Conservation (phyloP, 140 eudicot genomes). For the Oenanthe javanica region DNA sequence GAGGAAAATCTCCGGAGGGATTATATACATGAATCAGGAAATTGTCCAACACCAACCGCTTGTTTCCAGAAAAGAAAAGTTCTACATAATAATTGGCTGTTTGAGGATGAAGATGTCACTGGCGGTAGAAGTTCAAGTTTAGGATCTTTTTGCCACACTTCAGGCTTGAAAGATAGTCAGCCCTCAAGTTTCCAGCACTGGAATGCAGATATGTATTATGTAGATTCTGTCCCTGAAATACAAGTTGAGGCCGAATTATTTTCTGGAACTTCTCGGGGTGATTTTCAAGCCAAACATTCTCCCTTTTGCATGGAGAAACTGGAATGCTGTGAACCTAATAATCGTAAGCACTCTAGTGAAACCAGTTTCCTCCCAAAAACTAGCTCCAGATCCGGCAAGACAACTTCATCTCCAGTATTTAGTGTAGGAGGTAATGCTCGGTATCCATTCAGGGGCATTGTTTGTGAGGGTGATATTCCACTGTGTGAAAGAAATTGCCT, state of each 20-base stretch:
- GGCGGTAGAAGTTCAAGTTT: slow-evolving; percentile 17
- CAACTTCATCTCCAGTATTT: not conserved
- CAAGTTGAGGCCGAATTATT: slow-evolving; percentile 16
- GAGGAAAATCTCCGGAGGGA: slow-evolving; percentile 15
- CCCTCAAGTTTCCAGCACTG: slow-evolving; percentile 15
- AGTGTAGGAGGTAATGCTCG: slow-evolving; percentile 14
- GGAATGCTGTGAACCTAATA: slow-evolving; percentile 19
- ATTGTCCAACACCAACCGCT: slow-evolving; percentile 16
- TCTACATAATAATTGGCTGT: slow-evolving; percentile 22
- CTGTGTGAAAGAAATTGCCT: slow-evolving; percentile 26
- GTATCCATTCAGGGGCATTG: slow-evolving; percentile 13
- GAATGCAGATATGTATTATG: slow-evolving; percentile 27
- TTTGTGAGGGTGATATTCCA: slow-evolving; percentile 20
- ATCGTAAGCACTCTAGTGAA: slow-evolving; percentile 22
- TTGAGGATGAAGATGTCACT: slow-evolving; percentile 18
- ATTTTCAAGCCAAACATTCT: slow-evolving; percentile 15
- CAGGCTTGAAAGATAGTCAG: slow-evolving; percentile 13
- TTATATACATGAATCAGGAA: slow-evolving; percentile 15
- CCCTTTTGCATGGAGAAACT: slow-evolving; percentile 23
- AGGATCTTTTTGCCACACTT: slow-evolving; percentile 21
- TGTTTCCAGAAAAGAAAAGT: slow-evolving; percentile 11
- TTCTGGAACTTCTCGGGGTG: slow-evolving; percentile 20
- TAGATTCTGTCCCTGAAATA: slow-evolving; percentile 14
- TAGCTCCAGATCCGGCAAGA: slow-evolving; percentile 8
- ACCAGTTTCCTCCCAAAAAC: slow-evolving; percentile 14